Percentiles rank a stretch among this genome's conserved stretches.
Evolutionary conservation across 441 rosid genomes (phyloP).

Genomic region (Croton laevigatus): DNA sequence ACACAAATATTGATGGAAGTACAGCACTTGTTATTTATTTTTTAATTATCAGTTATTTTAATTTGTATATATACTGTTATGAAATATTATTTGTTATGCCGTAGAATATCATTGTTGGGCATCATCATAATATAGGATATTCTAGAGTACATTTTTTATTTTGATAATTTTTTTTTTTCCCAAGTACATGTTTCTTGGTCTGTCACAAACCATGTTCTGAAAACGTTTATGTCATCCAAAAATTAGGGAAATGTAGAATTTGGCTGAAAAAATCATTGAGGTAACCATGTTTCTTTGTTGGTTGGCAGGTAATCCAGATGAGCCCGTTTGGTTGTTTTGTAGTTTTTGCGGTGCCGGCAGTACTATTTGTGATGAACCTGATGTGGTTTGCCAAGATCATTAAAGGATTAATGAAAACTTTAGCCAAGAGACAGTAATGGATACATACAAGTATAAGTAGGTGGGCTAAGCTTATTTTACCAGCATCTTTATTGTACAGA

Average conservation of each 20-base stretch:
- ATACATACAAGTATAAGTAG: too few species aligned
- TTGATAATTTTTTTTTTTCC: background rate
- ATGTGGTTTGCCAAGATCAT: constrained; percentile 46
- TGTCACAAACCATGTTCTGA: background rate
- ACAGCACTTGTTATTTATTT: too few species aligned
- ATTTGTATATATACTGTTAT: too few species aligned
- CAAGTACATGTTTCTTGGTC: background rate
- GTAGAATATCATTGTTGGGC: too few species aligned
- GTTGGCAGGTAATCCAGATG: constrained; percentile 45
- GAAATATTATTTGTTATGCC: too few species aligned
- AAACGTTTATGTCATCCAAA: background rate
- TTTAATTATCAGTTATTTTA: too few species aligned
- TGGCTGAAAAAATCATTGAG: too few species aligned
- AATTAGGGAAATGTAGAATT: background rate
- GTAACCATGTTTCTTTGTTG: constrained; percentile 1
- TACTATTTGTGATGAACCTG: constrained; percentile 32
- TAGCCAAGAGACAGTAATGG: constrained; percentile 32
- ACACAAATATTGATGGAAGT: too few species aligned
- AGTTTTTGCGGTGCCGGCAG: constrained; percentile 37
- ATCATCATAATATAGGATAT: too few species aligned
- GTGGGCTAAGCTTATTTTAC: too few species aligned
- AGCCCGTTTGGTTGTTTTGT: constrained; percentile 34
- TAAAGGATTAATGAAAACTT: constrained; percentile 43
- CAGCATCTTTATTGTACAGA: too few species aligned
- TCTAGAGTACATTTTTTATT: too few species aligned